phyloP scores from a whole-genome alignment of 2,329 filamentous ascomycete species.

The Stemphylium lycopersici region DNA sequence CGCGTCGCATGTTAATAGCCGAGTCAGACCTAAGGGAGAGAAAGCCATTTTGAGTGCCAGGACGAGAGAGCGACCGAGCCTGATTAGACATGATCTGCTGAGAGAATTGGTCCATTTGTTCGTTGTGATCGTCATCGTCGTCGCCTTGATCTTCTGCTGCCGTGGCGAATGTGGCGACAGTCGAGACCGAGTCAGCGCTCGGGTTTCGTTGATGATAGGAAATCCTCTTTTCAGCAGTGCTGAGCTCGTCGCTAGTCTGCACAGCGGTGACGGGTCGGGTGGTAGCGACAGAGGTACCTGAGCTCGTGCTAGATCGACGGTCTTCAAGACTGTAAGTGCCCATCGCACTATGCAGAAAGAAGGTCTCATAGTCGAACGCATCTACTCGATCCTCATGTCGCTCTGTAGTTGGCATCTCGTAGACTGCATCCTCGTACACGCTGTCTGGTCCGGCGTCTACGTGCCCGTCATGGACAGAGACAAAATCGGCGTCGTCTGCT shows the following conservation, averaged over 20 bases:
- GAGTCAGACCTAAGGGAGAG: constrained; percentile 41
- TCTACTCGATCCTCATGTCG: constrained; percentile 94
- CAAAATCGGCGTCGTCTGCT: constrained; percentile 49
- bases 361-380: constrained; percentile 95
- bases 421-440: constrained; percentile 55
- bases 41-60: constrained; percentile 21
- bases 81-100: constrained; percentile 39
- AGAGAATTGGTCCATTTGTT: constrained; percentile 50
- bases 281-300: constrained; percentile 59
- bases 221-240: constrained; percentile 32
- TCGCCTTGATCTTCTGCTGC: constrained; percentile 60
- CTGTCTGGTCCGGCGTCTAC: constrained; percentile 36
- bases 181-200: constrained; percentile 67
- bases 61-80: constrained; percentile 20
- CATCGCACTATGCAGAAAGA: constrained; percentile 92
- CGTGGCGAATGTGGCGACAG: constrained; percentile 67
- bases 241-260: constrained; percentile 26
- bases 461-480: constrained; percentile 42
- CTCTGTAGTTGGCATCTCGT: constrained; percentile 44
- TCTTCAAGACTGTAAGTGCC: constrained; percentile 70
- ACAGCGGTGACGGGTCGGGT: constrained; percentile 49
- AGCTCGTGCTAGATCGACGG: constrained; percentile 63
- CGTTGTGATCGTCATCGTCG: constrained; percentile 49
- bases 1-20: constrained; percentile 40
- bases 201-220: constrained; percentile 57